phyloP scores from a whole-genome alignment of 257 asterid genomes.

The Rehmannia glutinosa region DNA sequence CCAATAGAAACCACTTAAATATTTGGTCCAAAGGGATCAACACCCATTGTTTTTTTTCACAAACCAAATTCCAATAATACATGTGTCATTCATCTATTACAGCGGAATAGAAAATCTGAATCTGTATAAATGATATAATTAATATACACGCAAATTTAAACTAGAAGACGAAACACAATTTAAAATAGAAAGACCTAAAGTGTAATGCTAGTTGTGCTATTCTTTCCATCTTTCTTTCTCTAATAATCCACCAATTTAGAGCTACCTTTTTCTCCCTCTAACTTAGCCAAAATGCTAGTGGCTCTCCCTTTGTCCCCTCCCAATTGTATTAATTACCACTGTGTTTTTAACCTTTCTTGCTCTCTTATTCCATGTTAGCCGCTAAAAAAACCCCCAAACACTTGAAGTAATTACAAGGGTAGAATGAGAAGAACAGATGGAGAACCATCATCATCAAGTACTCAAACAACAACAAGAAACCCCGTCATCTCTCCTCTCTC shows the following conservation, averaged over 20 bases:
- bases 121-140: too few species aligned
- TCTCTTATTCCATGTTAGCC: constrained; percentile 40
- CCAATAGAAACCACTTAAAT: too few species aligned
- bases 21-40: too few species aligned
- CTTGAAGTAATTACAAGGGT: background rate
- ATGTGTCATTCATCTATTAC: too few species aligned
- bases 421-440: constrained; percentile 50
- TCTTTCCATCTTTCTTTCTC: background rate
- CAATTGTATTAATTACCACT: constrained; percentile 6
- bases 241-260: constrained; percentile 19
- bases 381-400: constrained; percentile 19
- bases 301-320: constrained; percentile 21
- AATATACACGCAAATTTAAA: too few species aligned
- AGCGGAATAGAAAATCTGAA: too few species aligned
- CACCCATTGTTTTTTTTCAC: too few species aligned
- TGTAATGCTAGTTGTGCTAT: too few species aligned
- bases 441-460: constrained; percentile 1
- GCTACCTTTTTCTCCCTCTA: constrained; percentile 34
- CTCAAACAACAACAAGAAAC: constrained; percentile 20
- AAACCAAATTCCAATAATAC: too few species aligned
- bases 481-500: constrained; percentile 47
- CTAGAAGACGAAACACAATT: too few species aligned
- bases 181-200: too few species aligned
- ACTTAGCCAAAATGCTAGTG: constrained; percentile 48
- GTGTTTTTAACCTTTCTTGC: constrained; percentile 13